Evolutionary conservation across 257 asterid species (phyloP), one percentile per base, ranked within the genome.

Genomic region (Voacanga thouarsii): DNA sequence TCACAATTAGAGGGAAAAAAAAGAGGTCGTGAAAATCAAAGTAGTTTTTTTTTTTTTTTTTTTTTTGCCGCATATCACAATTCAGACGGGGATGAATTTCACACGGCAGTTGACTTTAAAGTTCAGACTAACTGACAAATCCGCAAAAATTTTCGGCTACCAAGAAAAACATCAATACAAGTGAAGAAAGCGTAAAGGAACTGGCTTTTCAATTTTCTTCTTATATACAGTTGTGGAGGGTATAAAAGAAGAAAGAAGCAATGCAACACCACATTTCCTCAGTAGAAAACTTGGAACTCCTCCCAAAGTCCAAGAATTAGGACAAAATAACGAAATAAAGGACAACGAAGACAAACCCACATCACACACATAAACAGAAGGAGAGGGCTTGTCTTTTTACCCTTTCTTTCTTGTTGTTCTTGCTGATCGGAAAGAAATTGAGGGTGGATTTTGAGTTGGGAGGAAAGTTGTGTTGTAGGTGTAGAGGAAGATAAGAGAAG

Each of bases 401-500:
- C 43, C 75, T n/a, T 47, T 49, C 11, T 12, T 49, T 51, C 9
- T 26, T 18, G 14, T 44, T 14, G 14, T 49, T 68, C 33, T 68
- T 68, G 49, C 18, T 41, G 41, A 9, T 30, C 14, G 23, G 14
- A 15, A 64, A 30, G 11, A 64, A 64, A 19, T 69, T 41, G 30
- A 26, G 11, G 56, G 30, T 23, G 41, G n/a, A 12, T 45, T 71
- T 71, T 44, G 41, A 41, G 14, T 66, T 18, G n/a, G 47, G 71
- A 5, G 26, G 44, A 71, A 24, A 51, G 39, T 64, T 6, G 19
- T 75, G 59, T 7, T 30, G 53, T 0, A 47, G 33, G 21, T 76
- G 50, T 80, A 77, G 66, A 59, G 67, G 83, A 72, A 26, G 63
- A 53, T 66, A 19, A 65, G 44, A 67, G 72, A 75, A 78, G 37